Evolutionary conservation across 768 basidiomycete genomes (phyloP).

Genomic region (Calocybe indica): DNA sequence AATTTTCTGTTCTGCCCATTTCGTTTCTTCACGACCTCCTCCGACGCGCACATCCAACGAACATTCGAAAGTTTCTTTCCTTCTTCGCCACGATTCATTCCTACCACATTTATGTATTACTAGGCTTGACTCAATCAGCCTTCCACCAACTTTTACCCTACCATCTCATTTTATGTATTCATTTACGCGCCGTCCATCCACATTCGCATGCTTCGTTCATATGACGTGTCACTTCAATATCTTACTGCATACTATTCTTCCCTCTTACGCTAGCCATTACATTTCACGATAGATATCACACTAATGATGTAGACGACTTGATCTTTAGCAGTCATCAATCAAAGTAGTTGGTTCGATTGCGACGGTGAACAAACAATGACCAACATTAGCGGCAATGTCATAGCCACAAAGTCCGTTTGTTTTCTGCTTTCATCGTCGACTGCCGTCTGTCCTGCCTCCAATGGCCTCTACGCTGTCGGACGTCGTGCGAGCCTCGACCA

Average conservation of each 20-base stretch:
- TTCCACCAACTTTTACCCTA: not conserved
- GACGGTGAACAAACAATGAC: conserved; percentile 10
- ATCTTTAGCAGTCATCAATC: too few species aligned
- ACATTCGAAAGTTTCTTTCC: conserved; percentile 5
- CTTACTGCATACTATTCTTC: too few species aligned
- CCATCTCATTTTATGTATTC: too few species aligned
- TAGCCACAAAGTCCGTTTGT: not conserved
- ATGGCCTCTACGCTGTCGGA: conserved; percentile 82
- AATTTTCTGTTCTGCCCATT: too few species aligned
- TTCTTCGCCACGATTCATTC: not conserved
- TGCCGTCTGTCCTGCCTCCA: conserved; percentile 51
- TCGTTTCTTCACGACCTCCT: not conserved
- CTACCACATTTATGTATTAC: not conserved
- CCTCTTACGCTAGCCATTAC: too few species aligned
- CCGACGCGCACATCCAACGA: not conserved
- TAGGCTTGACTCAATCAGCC: not conserved
- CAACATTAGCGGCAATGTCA: conserved; percentile 8
- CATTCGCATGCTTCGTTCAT: too few species aligned
- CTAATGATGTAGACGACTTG: too few species aligned
- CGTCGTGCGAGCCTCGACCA: conserved; percentile 68
- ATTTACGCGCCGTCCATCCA: too few species aligned
- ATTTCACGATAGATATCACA: too few species aligned
- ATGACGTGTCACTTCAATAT: too few species aligned
- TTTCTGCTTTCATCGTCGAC: conserved; percentile 5
- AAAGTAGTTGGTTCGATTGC: not conserved